A percentile compares a stretch with the other conserved stretches of the same genome.
These are phyloP conservation scores for Reutealis trisperma DNA, from an alignment of 345 rosid species.

Conservation along the genomic window DNA sequence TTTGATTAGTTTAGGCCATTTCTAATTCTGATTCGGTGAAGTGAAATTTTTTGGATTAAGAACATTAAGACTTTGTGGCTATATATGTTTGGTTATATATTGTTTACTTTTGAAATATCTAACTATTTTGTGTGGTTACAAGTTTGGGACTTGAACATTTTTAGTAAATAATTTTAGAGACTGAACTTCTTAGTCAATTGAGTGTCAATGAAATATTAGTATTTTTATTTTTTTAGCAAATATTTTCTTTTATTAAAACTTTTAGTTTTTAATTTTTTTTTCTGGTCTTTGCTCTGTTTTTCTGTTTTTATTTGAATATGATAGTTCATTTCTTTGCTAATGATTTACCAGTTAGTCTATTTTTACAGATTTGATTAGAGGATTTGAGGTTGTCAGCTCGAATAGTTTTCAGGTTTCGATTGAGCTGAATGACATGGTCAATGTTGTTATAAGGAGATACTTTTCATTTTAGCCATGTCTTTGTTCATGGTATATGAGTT, in stretches of 20 bases:
- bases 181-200: no score
- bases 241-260: neutral
- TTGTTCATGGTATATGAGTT: neutral
- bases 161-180: no score
- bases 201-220: no score
- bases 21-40: neutral
- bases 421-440: neutral
- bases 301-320: neutral
- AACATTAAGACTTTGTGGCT: neutral
- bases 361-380: neutral
- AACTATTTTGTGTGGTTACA: no score
- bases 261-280: no score
- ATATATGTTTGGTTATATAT: no score
- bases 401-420: neutral
- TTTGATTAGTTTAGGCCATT: neutral
- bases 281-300: no score
- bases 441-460: neutral
- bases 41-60: neutral
- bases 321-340: neutral
- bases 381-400: conserved; percentile 1
- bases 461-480: neutral
- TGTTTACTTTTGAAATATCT: no score
- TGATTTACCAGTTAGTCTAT: neutral
- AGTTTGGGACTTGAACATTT: no score
- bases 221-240: no score